Base-by-base conservation (phyloP, 768 basidiomycete species). In the Boletus pseudopeckii region DNA sequence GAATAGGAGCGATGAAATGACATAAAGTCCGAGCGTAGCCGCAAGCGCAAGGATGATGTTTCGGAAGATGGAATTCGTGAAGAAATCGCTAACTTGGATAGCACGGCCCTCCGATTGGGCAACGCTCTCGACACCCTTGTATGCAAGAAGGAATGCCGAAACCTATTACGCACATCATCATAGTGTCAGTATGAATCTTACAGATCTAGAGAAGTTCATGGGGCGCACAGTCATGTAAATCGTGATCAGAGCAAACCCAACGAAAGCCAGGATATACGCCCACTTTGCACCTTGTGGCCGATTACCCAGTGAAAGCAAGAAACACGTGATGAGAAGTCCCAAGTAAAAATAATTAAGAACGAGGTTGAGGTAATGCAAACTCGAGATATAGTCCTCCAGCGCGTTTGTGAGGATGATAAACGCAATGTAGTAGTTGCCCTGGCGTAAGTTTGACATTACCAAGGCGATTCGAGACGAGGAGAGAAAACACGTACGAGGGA, bases 361-460 rank as follows among this genome's bases (percentile, higher is more conserved):
- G 45, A 84, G 63, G 68, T 97, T 97, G 67, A 88, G 72, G 56
- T 86, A 72, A 54, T 84, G 72, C 57, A 95, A 83, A n/a, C 79
- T 81, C 0, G 74, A 74, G 45, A 91, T 64, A 2, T 81, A 64
- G 5, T 72, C 71, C 61, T 93, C 88, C 66, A 98, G 74, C 0
- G 95, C 84, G 14, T 79, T 75, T 1, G 83, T 80, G 22, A 95
- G 78, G 64, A 95, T 86, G 43, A 77, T 73, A 72, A 97, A 96
- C 0, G 92, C 87, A 54, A 95, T 94, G 69, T 87, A 95, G 62
- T 88, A 97, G 69, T 96, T 96, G 1, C 89, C 92, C 88, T 86
- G 54, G 28, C 33, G 20, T 28, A 40, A 5, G 15, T 39, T 44
- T 6, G 3, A 28, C 39, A 17, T 61, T 39, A 61, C 11, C 33